A percentile compares a stretch with the other conserved stretches of the same genome.
phyloP scores from a whole-genome alignment of 1,284 basidiomycete genomes.

The Papiliotrema laurentii region DNA sequence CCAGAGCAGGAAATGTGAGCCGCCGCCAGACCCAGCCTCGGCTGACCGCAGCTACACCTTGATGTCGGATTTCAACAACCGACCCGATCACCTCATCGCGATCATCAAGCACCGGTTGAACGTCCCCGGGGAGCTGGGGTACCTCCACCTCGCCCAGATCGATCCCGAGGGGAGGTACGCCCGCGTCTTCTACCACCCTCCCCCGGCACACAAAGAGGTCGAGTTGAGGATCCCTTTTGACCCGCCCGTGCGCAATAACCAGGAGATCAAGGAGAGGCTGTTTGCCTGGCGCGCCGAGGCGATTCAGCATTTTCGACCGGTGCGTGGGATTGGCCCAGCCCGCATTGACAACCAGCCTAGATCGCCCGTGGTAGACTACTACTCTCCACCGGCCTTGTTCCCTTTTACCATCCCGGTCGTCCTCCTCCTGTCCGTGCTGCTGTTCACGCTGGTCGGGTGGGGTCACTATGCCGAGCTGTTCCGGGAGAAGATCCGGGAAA shows the following conservation, averaged over 20 bases:
- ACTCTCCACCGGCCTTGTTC: conserved; percentile 20
- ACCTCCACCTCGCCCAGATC: conserved; percentile 24
- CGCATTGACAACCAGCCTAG: conserved; percentile 5
- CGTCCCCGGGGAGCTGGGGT: conserved; percentile 25
- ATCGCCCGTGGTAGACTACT: conserved; percentile 24
- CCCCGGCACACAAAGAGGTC: conserved; percentile 13
- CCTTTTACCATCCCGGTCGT: conserved; percentile 20
- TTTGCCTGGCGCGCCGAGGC: conserved; percentile 11
- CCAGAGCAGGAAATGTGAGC: too few species aligned
- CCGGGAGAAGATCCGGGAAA: conserved; percentile 7
- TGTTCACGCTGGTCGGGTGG: conserved; percentile 19
- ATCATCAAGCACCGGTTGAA: conserved; percentile 27
- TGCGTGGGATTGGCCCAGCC: conserved; percentile 9
- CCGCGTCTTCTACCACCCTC: conserved; percentile 23
- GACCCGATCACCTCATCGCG: conserved; percentile 30
- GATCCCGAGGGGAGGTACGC: conserved; percentile 12
- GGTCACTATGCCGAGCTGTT: conserved; percentile 21
- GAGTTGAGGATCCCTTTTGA: conserved; percentile 18
- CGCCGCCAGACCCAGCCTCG: too few species aligned
- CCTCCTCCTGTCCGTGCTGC: conserved; percentile 11
- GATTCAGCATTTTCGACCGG: conserved; percentile 21
- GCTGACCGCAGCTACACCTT: conserved; percentile 10
- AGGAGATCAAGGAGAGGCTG: conserved; percentile 15
- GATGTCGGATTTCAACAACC: conserved; percentile 20
- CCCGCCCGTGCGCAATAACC: conserved; percentile 17